A percentile compares a stretch with the other conserved stretches of the same genome.
Evolutionary conservation across 352 stramenopile genomes (phyloP).

Genomic region (Phytopythium helicoides): DNA sequence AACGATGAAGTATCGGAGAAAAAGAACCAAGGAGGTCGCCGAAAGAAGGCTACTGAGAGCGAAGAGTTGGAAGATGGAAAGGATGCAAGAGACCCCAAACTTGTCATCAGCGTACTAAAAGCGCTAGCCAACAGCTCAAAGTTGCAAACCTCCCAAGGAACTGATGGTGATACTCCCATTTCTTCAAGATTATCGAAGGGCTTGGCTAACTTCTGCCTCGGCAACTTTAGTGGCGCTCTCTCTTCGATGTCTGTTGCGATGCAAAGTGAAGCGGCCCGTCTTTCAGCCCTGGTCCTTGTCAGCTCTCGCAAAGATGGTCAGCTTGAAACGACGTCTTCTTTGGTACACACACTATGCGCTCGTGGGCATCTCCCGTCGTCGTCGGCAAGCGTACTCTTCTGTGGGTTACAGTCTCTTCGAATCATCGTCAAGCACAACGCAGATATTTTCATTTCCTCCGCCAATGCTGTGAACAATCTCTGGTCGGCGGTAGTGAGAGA

Average conservation of each 20-base stretch:
- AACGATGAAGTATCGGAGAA: conserved; percentile 5
- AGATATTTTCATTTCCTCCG: conserved; percentile 22
- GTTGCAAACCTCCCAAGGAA: no score
- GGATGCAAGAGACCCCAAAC: conserved; percentile 32
- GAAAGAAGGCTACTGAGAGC: conserved; percentile 6
- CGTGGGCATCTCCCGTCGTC: conserved; percentile 40
- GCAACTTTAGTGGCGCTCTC: conserved; percentile 18
- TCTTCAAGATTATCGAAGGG: no score
- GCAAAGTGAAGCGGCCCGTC: conserved; percentile 45
- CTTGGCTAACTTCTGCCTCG: conserved; percentile 52
- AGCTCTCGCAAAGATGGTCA: conserved; percentile 34
- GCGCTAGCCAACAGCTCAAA: conserved; percentile 55
- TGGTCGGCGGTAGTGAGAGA: conserved; percentile 50
- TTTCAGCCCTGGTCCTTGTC: conserved; percentile 43
- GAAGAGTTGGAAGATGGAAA: conserved; percentile 32
- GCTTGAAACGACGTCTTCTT: conserved; percentile 23
- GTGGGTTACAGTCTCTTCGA: conserved; percentile 56
- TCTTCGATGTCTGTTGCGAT: conserved; percentile 23
- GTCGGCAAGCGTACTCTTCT: conserved; percentile 15
- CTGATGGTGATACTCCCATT: no score
- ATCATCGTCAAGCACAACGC: conserved; percentile 62
- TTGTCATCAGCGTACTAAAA: conserved; percentile 48
- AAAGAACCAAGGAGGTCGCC: background rate
- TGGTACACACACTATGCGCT: conserved; percentile 51
- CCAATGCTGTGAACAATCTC: conserved; percentile 5